Conservation (phyloP, 768 basidiomycete genomes). For the Crassisporium funariophilum region DNA sequence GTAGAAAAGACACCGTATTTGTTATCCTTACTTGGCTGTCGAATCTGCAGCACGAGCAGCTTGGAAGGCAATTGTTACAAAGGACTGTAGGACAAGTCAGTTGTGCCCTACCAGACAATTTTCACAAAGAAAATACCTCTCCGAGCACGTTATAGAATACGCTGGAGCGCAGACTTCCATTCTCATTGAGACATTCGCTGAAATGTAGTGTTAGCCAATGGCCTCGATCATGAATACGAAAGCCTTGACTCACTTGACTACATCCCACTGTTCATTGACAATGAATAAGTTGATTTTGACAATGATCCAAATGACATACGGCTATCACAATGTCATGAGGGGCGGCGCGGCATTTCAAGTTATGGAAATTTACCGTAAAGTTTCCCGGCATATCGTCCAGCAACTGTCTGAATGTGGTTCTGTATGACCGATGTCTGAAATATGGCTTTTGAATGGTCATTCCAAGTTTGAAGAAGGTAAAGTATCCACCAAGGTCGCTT, state of each 20-base stretch:
- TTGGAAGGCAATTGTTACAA: constrained; percentile 48
- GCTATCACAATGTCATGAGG: constrained; percentile 7
- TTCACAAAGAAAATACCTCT: constrained; percentile 20
- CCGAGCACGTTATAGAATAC: constrained; percentile 47
- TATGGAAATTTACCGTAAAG: constrained; percentile 26
- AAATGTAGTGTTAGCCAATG: constrained; percentile 18
- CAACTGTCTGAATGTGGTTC: constrained; percentile 41
- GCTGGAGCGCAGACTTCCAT: constrained; percentile 40
- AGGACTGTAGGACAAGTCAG: constrained; percentile 27
- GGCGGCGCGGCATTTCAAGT: neutral
- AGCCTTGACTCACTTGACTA: constrained; percentile 35
- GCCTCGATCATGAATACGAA: neutral
- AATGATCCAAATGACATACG: constrained; percentile 7
- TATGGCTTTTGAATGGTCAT: too few relatives aligned
- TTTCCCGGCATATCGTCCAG: constrained; percentile 45
- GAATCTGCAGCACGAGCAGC: constrained; percentile 47
- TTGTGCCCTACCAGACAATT: too few relatives aligned
- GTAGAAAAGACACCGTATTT: too few relatives aligned
- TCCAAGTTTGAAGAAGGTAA: too few relatives aligned
- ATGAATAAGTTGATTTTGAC: neutral
- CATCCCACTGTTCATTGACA: constrained; percentile 31
- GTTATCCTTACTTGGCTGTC: constrained; percentile 34
- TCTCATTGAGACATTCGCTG: constrained; percentile 48
- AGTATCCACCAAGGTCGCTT: constrained; percentile 30
- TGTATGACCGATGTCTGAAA: constrained; percentile 39